Percentiles rank a stretch among this genome's conserved stretches.
Conservation (phyloP, 2,329 filamentous ascomycete genomes). For the Fusarium musae region DNA sequence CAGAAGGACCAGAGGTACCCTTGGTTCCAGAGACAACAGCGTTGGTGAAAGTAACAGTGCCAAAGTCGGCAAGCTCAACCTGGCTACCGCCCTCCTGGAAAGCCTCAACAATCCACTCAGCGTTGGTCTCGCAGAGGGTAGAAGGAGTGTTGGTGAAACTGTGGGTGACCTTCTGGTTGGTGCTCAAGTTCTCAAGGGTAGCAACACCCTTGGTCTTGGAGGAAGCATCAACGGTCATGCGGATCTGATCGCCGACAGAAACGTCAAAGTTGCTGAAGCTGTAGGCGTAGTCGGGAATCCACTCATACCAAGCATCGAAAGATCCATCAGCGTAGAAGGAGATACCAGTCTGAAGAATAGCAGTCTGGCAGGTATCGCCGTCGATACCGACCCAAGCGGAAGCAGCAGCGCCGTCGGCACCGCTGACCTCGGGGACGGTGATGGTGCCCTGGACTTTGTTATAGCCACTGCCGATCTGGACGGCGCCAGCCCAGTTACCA, state of each 20-base stretch:
- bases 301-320: slow-evolving; percentile 60
- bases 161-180: slow-evolving; percentile 63
- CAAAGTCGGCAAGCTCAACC: slow-evolving; percentile 48
- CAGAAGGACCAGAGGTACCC: slow-evolving; percentile 4
- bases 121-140: slow-evolving; percentile 65
- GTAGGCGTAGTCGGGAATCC: slow-evolving; percentile 56
- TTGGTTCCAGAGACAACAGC: neutral
- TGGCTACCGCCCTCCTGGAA: slow-evolving; percentile 41
- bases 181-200: slow-evolving; percentile 59
- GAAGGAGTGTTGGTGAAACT: slow-evolving; percentile 57
- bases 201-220: slow-evolving; percentile 30
- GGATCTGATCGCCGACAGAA: slow-evolving; percentile 46
- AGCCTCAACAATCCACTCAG: slow-evolving; percentile 72
- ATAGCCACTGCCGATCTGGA: slow-evolving; percentile 1
- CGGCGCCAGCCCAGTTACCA: slow-evolving; percentile 3
- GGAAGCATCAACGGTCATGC: slow-evolving; percentile 34
- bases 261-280: slow-evolving; percentile 51
- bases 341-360: slow-evolving; percentile 57
- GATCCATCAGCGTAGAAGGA: slow-evolving; percentile 51
- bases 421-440: slow-evolving; percentile 8
- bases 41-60: slow-evolving; percentile 10
- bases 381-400: slow-evolving; percentile 59
- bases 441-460: slow-evolving; percentile 18
- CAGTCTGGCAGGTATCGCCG: slow-evolving; percentile 54
- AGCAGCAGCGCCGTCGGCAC: neutral